Percentiles rank a stretch among this genome's conserved stretches.
phyloP scores from a whole-genome alignment of 257 asterid species.

The Solanum boliviense region DNA sequence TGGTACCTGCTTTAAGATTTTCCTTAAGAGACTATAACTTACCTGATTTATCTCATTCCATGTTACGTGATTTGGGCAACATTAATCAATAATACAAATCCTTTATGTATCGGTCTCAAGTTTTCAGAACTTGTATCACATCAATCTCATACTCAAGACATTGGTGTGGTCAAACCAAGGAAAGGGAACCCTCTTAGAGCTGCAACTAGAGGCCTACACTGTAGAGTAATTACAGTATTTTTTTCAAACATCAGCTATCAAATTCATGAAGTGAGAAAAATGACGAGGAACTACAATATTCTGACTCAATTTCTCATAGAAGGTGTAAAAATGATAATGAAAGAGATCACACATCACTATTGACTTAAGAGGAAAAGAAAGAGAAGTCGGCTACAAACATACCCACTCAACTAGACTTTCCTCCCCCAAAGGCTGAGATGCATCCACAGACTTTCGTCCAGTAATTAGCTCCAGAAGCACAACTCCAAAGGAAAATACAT shows the following conservation, averaged over 20 bases:
- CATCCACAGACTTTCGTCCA: conserved; percentile 91
- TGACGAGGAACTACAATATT: neutral
- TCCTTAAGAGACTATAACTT: neutral
- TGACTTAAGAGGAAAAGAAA: neutral
- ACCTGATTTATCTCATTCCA: neutral
- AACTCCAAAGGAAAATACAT: conserved; percentile 82
- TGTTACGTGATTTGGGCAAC: neutral
- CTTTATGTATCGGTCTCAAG: neutral
- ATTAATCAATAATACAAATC: neutral
- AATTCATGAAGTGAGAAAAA: neutral
- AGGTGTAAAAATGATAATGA: neutral
- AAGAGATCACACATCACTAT: neutral
- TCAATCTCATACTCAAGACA: neutral
- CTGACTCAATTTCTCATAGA: neutral
- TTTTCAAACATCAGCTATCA: neutral
- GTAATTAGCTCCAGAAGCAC: conserved; percentile 80
- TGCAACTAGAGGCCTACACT: neutral
- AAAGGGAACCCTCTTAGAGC: neutral
- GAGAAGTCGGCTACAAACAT: conserved; percentile 9
- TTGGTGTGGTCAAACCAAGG: neutral
- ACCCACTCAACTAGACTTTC: conserved; percentile 98
- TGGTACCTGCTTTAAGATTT: neutral
- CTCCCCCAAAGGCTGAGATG: conserved; percentile 82
- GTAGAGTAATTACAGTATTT: neutral
- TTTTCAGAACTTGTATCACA: neutral